These are phyloP conservation scores for Gleditsia sinensis DNA, from an alignment of 306 rosid species.

Conservation along the genomic window DNA sequence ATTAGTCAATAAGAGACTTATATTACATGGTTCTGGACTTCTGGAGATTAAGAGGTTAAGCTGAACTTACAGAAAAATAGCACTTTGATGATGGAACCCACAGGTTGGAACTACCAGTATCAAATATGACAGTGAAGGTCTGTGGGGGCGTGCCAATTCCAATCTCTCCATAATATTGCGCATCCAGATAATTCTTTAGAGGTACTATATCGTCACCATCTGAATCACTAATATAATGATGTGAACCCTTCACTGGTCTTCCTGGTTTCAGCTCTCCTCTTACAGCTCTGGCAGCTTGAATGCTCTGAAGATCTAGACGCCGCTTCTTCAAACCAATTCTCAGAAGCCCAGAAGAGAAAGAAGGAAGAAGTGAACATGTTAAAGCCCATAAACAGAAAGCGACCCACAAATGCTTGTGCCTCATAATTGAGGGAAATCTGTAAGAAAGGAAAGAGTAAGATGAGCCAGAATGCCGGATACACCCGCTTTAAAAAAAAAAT, in stretches of 20 bases:
- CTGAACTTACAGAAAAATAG: conserved; percentile 69
- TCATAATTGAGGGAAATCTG: conserved; percentile 55
- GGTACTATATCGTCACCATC: conserved; percentile 55
- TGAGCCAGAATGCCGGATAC: too few species aligned
- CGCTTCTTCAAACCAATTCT: conserved; percentile 74
- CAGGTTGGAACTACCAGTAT: conserved; percentile 85
- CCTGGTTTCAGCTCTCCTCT: conserved; percentile 42
- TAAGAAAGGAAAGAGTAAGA: conserved; percentile 5
- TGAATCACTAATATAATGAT: conserved; percentile 26
- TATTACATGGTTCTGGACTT: background rate
- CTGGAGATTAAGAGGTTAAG: conserved; percentile 14
- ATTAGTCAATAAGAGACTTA: conserved; percentile 17
- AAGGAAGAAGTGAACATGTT: conserved; percentile 58
- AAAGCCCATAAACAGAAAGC: conserved; percentile 63
- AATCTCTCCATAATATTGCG: conserved; percentile 88
- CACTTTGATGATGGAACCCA: conserved; percentile 94
- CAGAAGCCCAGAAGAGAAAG: conserved; percentile 60
- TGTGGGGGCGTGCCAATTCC: conserved; percentile 90
- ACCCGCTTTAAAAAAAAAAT: too few species aligned
- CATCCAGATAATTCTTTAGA: conserved; percentile 75
- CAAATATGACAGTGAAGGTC: conserved; percentile 78
- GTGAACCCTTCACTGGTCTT: conserved; percentile 35
- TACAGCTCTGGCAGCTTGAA: conserved; percentile 53
- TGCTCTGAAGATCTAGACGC: conserved; percentile 54
- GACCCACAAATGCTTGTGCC: conserved; percentile 48